Evolutionary conservation across 257 asterid species (phyloP), one percentile per base, ranked within the genome.

Genomic region (Plantago elongata): DNA sequence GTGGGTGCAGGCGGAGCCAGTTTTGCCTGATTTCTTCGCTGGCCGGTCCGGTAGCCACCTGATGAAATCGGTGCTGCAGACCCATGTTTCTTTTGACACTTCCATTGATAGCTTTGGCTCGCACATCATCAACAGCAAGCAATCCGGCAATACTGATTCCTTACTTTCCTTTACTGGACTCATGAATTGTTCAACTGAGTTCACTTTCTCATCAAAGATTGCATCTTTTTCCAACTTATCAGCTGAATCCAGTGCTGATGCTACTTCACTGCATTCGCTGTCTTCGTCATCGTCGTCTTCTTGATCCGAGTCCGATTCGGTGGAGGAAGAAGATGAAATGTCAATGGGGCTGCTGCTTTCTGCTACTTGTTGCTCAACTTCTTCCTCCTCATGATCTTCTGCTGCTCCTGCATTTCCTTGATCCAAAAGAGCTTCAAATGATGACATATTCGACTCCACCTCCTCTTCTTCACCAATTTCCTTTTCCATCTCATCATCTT

Each of bases 101-200:
- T 93, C 99, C 99, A 93, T 89, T 1, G 99, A 93, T 0, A 89
- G 74, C 79, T 93, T 93, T 3, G 99, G 97, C 69, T 93, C 99
- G 56, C 97, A 79, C 97, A 93, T 93, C 99, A 93, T 93, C 62
- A 89, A 54, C 47, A 89, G 67, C 80, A 93, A 74, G 74, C 99
- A 89, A 5, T 89, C 95, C 0, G 99, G 96, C 70, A 92, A 62
- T 46, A 64, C 81, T 44, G 69, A 57, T 59, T 54, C 16, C 11
- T 54, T 37, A 8, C 58, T 71, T 49, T 62, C 74, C 15, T 51
- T 60, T 14, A 59, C 77, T 22, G 27, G 27, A 22, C 2, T 22
- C 27, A 22, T 2, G 2, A 22, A 22, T 22, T 22, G 27, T 22
- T 22, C 27, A 22, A 22, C 27, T 22, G 27, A 22, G 27, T 22